Conservation (phyloP, 2,329 filamentous ascomycete genomes). For the Balansia obtecta region DNA sequence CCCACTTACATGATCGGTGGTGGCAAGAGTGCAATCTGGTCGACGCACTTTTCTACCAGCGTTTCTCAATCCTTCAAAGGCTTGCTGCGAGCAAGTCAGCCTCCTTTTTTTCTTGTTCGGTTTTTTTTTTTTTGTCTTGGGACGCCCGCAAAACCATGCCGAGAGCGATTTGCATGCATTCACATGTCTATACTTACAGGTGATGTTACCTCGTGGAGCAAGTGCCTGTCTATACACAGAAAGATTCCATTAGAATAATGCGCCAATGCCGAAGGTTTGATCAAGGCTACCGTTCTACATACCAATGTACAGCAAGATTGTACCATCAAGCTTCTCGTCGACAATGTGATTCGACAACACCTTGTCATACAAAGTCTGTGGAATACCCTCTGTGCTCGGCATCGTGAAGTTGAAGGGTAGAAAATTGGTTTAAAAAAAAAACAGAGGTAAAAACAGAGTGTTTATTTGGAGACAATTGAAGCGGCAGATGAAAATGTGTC, state of each 20-base stretch:
- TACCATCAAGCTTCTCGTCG: constrained; percentile 89
- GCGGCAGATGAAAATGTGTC: too few species aligned
- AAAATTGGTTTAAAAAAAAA: too few species aligned
- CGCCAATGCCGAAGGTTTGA: not conserved
- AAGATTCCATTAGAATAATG: not conserved
- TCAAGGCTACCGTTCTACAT: constrained; percentile 19
- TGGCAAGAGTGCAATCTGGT: constrained; percentile 93
- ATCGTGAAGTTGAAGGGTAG: constrained; percentile 29
- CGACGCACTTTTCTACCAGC: constrained; percentile 77
- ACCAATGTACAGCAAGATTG: constrained; percentile 88
- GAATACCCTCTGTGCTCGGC: constrained; percentile 60
- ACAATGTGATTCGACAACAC: constrained; percentile 91
- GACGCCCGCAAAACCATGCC: not conserved
- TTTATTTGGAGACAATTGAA: too few species aligned
- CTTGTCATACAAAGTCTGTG: constrained; percentile 93
- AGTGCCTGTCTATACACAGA: constrained; percentile 60
- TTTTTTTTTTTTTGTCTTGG: too few species aligned
- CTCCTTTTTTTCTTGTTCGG: not conserved
- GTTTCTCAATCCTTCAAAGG: constrained; percentile 89
- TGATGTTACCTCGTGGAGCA: constrained; percentile 97
- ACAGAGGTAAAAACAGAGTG: too few species aligned
- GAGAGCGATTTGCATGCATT: constrained; percentile 1
- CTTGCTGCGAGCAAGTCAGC: constrained; percentile 49
- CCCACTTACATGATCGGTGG: constrained; percentile 78
- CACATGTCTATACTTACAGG: constrained; percentile 46